Evolutionary conservation across 306 rosid genomes (phyloP), one percentile per base, ranked within the genome.

Genomic region (Trifolium fragiferum): DNA sequence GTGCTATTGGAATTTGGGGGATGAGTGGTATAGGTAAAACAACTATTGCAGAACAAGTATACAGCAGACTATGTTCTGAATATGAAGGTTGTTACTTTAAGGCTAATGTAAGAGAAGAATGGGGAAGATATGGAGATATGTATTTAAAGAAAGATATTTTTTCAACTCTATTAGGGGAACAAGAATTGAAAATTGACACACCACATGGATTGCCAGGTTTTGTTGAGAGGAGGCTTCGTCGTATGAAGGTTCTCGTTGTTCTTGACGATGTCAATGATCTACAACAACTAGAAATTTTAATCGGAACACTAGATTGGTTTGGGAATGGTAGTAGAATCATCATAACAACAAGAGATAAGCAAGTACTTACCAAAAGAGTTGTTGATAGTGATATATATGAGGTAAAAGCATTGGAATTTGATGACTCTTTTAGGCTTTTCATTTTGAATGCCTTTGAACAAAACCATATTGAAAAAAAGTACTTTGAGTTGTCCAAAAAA

Each of bases 191-290:
- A 11, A 41, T 41, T 3, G 15, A 41, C 1, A 41, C 13, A 11
- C 15, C 47, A 41, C 5, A 11, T 11, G 13, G 47, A 11, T 41
- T 41, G 47, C 47, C 47, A 5, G 1, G 0, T 4, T 0, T 0
- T 30, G 33, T 30, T n/a, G n/a, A n/a, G n/a, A 61, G 15, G 15
- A 75, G 67, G 41, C 49, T 80, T 51, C 9, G 32, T 1, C 19
- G 76, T 0, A 68, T 27, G 57, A 80, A 60, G 30, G 30, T 25
- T 25, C 30, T 25, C 3, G 30, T 25, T 23, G 57, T 68, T 68
- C 69, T 76, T 58, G 81, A 75, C 51, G 80, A 74, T 68, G 50
- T 80, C 13, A 69, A 32, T 27, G 53, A 61, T 47, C 40, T n/a
- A 2, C 18, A 27, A 0, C 68, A 80, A n/a, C 6, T 74, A 3